Evolutionary conservation across 306 rosid species (phyloP).

Genomic region (Cucumis melo): DNA sequence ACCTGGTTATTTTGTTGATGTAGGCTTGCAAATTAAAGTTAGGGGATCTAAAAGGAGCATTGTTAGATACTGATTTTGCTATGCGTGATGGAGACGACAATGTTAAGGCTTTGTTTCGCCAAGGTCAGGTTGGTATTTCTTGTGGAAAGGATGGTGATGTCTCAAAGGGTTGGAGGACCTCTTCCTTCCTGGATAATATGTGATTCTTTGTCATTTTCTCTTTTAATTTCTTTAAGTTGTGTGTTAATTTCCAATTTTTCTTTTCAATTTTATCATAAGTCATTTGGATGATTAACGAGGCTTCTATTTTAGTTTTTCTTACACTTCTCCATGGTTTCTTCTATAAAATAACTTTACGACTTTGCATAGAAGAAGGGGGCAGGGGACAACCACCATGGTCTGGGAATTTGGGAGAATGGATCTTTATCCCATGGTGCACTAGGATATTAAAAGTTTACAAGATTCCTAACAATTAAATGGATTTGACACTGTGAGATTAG

Average conservation of each 20-base stretch:
- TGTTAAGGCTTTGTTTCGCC: conserved; percentile 91
- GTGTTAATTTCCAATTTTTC: not conserved
- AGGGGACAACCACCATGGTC: not conserved
- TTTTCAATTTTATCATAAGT: not conserved
- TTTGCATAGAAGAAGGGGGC: not conserved
- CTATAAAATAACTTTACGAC: not conserved
- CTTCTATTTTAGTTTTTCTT: not conserved
- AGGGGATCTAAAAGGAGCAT: conserved; percentile 84
- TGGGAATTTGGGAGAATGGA: not conserved
- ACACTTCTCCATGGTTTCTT: not conserved
- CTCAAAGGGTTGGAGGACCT: not conserved
- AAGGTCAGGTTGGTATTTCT: conserved; percentile 79
- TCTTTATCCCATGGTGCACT: not conserved
- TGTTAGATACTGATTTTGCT: conserved; percentile 85
- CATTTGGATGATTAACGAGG: not conserved
- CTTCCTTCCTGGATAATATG: not conserved
- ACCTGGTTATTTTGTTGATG: conserved; percentile 1
- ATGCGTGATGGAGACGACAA: conserved; percentile 83
- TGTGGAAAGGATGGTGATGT: not conserved
- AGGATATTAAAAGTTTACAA: not conserved
- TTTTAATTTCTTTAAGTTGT: not conserved
- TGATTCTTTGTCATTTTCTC: not conserved
- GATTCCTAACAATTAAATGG: not conserved
- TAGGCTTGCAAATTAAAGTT: conserved; percentile 90
- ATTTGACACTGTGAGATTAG: not conserved